These are phyloP conservation scores for Annulohypoxylon maeteangense DNA, from an alignment of 495 filamentous ascomycete genomes.

Conservation along the genomic window DNA sequence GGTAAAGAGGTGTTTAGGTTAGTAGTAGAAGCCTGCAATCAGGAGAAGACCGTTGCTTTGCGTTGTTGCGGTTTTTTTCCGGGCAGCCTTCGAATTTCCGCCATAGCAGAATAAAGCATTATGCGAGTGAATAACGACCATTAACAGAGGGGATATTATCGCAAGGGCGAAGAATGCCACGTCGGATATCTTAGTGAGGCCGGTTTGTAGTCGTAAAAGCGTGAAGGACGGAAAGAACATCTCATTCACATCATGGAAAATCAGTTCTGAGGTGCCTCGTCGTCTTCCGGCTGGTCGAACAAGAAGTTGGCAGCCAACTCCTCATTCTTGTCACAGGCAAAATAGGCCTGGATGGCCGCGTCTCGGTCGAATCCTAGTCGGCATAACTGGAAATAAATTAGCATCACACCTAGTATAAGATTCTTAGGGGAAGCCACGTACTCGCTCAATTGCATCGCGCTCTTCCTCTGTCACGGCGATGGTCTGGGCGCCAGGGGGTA, in stretches of 20 bases:
- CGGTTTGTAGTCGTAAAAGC: conserved; percentile 15
- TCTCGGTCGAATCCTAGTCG: conserved; percentile 92
- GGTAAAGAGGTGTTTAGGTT: neutral
- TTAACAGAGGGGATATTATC: conserved; percentile 33
- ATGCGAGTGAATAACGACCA: conserved; percentile 32
- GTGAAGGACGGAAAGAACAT: conserved; percentile 16
- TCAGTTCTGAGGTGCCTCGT: conserved; percentile 61
- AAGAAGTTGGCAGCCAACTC: conserved; percentile 97
- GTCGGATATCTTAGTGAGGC: conserved; percentile 34
- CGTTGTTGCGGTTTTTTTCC: neutral
- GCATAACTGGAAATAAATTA: conserved; percentile 72
- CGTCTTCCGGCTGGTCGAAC: conserved; percentile 95
- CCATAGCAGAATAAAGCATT: conserved; percentile 20
- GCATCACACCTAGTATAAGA: conserved; percentile 34
- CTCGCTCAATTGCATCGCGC: conserved; percentile 93
- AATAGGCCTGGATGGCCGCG: conserved; percentile 96
- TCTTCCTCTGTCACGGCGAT: conserved; percentile 96
- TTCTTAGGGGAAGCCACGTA: conserved; percentile 59
- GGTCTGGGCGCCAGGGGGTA: conserved; percentile 88
- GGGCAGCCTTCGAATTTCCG: neutral
- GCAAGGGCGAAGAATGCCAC: conserved; percentile 8
- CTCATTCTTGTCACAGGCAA: conserved; percentile 99
- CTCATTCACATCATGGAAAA: conserved; percentile 1
- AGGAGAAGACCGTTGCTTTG: neutral
- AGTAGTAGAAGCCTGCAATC: conserved; percentile 4